Base-by-base conservation (phyloP, 257 asterid genomes). In the Gardenia jasminoides region DNA sequence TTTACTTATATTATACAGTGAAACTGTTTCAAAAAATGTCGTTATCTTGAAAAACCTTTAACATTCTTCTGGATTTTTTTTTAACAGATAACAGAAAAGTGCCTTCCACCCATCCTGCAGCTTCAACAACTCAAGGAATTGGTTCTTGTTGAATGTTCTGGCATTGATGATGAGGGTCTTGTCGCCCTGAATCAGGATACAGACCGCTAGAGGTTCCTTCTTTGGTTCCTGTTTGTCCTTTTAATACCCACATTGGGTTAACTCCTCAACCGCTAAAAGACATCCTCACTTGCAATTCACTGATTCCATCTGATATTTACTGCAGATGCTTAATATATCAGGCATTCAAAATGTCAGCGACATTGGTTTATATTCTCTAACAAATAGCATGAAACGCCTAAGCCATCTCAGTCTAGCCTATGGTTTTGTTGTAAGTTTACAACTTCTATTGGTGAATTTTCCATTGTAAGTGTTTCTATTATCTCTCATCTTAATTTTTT, bases 51-150 rank as follows among this genome's bases (percentile, higher is more conserved):
- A 48, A 16, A 72, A 16, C 46, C 12, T 56, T 20, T 44, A 43
- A 74, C 54, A 24, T n/a, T 47, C 26, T 43, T 20, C 64, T 36
- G 30, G 47, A 31, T 43, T 67, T 17, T 44, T 77, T 17, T 47
- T 61, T 28, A n/a, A 59, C 85, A 87, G 90, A 79, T 84, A 62
- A 84, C 88, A 5, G 76, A 80, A 24, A 81, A 78, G 64, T 83
- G 85, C 84, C 78, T 87, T 24, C 52, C 77, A 12, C 67, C 74
- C 3, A 68, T 87, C 61, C n/a, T 87, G 75, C 80, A 84, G 74
- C 83, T 87, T 41, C 80, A 87, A 78, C 52, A 80, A 56, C 87
- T 86, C 52, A 75, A 84, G 65, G 88, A 82, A 59, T 86, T 86
- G 70, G 69, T 76, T 62, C 80, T 86, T 31, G 80, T 72, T 20